Percentiles rank a stretch among this genome's conserved stretches.
phyloP scores from a whole-genome alignment of 345 rosid species.

The Alliaria petiolata region DNA sequence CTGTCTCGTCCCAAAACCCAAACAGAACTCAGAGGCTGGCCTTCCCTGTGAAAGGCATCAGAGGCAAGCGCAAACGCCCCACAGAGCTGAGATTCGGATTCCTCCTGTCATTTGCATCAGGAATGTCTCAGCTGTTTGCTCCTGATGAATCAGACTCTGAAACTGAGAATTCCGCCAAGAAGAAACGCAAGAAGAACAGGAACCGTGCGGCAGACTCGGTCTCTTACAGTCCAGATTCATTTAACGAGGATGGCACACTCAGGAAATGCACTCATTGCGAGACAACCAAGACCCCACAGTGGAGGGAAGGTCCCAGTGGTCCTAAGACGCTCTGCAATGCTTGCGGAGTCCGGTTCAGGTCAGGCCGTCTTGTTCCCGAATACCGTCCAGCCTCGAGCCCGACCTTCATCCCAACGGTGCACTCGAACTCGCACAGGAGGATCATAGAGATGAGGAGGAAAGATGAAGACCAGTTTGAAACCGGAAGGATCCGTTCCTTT shows the following conservation, averaged over 20 bases:
- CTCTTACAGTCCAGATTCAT: slow-evolving; percentile 25
- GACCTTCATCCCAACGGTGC: slow-evolving; percentile 55
- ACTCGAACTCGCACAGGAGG: slow-evolving; percentile 82
- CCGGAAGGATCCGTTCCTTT: background rate
- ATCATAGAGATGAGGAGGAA: slow-evolving; percentile 76
- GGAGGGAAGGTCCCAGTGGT: slow-evolving; percentile 94
- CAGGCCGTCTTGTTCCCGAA: slow-evolving; percentile 84
- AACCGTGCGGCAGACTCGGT: slow-evolving; percentile 30
- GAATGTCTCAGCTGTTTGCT: slow-evolving; percentile 8
- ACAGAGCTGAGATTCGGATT: slow-evolving; percentile 23
- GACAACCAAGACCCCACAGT: slow-evolving; percentile 79
- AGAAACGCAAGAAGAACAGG: slow-evolving; percentile 44
- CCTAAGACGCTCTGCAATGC: slow-evolving; percentile 96
- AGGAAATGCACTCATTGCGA: slow-evolving; percentile 71
- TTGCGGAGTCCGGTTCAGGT: slow-evolving; percentile 86
- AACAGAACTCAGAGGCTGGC: slow-evolving; percentile 27
- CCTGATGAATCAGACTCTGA: slow-evolving; percentile 39
- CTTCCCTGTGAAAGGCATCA: slow-evolving; percentile 54
- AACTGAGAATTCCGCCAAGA: slow-evolving; percentile 36
- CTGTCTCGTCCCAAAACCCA: slow-evolving; percentile 46
- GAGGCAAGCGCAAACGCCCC: slow-evolving; percentile 68
- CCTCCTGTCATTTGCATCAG: slow-evolving; percentile 26
- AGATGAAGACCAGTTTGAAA: slow-evolving; percentile 13
- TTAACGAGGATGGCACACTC: slow-evolving; percentile 19
- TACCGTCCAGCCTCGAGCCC: slow-evolving; percentile 94